phyloP scores from a whole-genome alignment of 2,329 filamentous ascomycete species.

The Metarhizium sp. region DNA sequence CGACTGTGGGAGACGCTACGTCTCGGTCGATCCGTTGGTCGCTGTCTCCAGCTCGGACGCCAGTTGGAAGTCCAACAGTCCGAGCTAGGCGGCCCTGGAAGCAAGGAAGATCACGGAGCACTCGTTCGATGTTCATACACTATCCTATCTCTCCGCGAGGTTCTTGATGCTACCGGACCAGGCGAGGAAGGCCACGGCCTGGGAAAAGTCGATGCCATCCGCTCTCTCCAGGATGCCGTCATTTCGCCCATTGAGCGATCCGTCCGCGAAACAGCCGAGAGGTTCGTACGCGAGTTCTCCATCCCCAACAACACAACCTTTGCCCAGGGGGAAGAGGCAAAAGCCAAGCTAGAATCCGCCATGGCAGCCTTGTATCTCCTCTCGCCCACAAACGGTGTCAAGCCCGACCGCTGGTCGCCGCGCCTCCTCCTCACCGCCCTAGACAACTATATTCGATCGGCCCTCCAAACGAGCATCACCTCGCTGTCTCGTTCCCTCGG shows the following conservation, averaged over 20 bases:
- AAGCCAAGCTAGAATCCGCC: slow-evolving; percentile 63
- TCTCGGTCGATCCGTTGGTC: slow-evolving; percentile 64
- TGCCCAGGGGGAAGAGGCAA: slow-evolving; percentile 62
- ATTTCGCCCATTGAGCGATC: slow-evolving; percentile 63
- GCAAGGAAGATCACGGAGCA: slow-evolving; percentile 64
- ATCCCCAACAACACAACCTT: slow-evolving; percentile 51
- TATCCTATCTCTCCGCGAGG: slow-evolving; percentile 63
- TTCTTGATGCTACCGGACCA: slow-evolving; percentile 56
- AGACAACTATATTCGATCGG: slow-evolving; percentile 72
- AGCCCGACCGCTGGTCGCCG: slow-evolving; percentile 51
- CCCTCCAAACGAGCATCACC: slow-evolving; percentile 69
- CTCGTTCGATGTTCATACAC: slow-evolving; percentile 78
- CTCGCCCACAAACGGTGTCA: slow-evolving; percentile 52
- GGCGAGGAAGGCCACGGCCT: slow-evolving; percentile 71
- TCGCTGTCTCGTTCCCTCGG: slow-evolving; percentile 66
- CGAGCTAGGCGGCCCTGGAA: slow-evolving; percentile 42
- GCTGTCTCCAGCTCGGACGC: slow-evolving; percentile 72
- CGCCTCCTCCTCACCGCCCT: slow-evolving; percentile 65
- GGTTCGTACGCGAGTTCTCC: slow-evolving; percentile 75
- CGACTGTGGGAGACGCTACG: slow-evolving; percentile 73
- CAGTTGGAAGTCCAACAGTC: slow-evolving; percentile 81
- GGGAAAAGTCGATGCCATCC: slow-evolving; percentile 63
- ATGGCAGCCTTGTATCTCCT: slow-evolving; percentile 71
- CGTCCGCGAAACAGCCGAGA: slow-evolving; percentile 64
- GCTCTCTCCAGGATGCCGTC: slow-evolving; percentile 59